Percentiles rank a stretch among this genome's conserved stretches.
Evolutionary conservation across 192 early-diverging fungal species (phyloP).

Genomic region (Borealophlyctis nickersoniae): DNA sequence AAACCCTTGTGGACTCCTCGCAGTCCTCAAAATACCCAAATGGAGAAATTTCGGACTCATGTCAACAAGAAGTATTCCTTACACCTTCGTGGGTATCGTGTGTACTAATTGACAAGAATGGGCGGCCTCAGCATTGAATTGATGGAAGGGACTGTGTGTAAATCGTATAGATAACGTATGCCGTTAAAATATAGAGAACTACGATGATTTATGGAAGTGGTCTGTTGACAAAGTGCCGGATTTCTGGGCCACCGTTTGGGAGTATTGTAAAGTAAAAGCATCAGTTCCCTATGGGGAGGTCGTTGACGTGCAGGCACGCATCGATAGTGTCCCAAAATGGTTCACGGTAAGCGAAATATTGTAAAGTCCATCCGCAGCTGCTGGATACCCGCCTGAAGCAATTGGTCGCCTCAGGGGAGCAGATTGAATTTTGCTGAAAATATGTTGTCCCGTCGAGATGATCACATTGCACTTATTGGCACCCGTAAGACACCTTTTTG

Average conservation of each 20-base stretch:
- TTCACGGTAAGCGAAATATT: slow-evolving; percentile 62
- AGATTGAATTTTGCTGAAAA: slow-evolving; percentile 93
- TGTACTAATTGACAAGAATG: slow-evolving; percentile 5
- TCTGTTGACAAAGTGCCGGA: slow-evolving; percentile 67
- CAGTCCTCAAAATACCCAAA: slow-evolving; percentile 52
- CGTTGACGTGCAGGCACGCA: slow-evolving; percentile 66
- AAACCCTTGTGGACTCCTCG: slow-evolving; percentile 71
- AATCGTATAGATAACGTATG: not conserved
- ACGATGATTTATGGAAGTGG: slow-evolving; percentile 81
- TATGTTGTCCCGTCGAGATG: slow-evolving; percentile 57
- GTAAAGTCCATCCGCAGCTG: not conserved
- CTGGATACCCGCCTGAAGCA: not conserved
- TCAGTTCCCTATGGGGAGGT: slow-evolving; percentile 43
- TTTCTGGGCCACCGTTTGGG: slow-evolving; percentile 90
- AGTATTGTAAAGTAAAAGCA: slow-evolving; percentile 61
- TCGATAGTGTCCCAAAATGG: slow-evolving; percentile 90
- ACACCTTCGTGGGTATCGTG: slow-evolving; percentile 45
- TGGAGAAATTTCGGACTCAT: slow-evolving; percentile 68
- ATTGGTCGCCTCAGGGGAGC: slow-evolving; percentile 42
- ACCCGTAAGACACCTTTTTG: too few species aligned
- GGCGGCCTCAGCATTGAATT: slow-evolving; percentile 7
- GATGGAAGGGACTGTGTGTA: not conserved
- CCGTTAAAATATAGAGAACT: slow-evolving; percentile 32
- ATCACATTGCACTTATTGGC: slow-evolving; percentile 37
- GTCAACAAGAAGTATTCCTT: slow-evolving; percentile 69